These are phyloP conservation scores for Globisporangium takayamanum DNA, from an alignment of 352 stramenopile species.

Conservation along the genomic window DNA sequence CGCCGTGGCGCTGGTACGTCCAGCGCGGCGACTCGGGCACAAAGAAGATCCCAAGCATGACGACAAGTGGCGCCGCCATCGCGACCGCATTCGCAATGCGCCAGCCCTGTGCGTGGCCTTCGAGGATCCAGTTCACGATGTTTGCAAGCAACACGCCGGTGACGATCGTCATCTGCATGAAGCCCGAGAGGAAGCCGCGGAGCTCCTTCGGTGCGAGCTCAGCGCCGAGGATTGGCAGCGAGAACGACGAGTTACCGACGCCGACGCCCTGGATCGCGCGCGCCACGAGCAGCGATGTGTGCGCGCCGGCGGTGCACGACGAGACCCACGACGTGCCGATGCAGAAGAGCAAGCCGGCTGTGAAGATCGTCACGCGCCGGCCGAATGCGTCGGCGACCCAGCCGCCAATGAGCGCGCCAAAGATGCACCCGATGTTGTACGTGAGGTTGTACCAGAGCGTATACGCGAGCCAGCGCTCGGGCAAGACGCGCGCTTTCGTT, in stretches of 20 bases:
- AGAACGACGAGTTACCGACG: constrained; percentile 27
- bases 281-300: constrained; percentile 8
- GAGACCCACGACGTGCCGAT: constrained; percentile 16
- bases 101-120: constrained; percentile 8
- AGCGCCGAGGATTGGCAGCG: constrained; percentile 20
- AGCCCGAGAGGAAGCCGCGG: constrained; percentile 26
- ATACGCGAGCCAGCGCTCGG: constrained; percentile 21
- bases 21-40: constrained; percentile 9
- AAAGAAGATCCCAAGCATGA: constrained; percentile 15
- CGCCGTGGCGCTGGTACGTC: constrained; percentile 31
- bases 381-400: constrained; percentile 16
- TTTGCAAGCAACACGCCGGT: constrained; percentile 27
- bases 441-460: constrained; percentile 35
- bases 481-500: constrained; percentile 3
- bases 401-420: constrained; percentile 6
- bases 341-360: constrained; percentile 16
- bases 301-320: background rate
- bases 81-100: constrained; percentile 15
- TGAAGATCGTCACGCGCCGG: constrained; percentile 18
- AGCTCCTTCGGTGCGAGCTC: constrained; percentile 33
- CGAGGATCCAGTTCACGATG: constrained; percentile 12
- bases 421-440: constrained; percentile 22
- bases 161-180: constrained; percentile 31
- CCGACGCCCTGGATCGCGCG: constrained; percentile 17
- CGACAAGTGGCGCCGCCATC: constrained; percentile 13